Evolutionary conservation across 345 rosid species (phyloP).

Genomic region (Dimocarpus longan): DNA sequence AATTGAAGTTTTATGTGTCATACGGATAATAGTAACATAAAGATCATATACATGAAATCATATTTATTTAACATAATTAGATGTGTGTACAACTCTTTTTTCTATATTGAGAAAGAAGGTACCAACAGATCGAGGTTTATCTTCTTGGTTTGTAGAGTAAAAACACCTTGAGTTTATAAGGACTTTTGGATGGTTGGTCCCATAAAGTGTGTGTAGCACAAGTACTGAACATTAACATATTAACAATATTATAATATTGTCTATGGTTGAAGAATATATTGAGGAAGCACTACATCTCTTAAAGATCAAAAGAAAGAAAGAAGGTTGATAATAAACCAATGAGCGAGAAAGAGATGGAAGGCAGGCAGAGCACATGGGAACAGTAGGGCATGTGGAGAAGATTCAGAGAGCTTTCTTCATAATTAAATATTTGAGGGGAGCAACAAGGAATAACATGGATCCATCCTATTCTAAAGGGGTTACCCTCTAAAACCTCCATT

Average conservation of each 20-base stretch:
- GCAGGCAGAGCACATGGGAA: conserved; percentile 76
- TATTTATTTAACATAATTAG: not conserved
- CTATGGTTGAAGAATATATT: not conserved
- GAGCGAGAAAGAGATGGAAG: conserved; percentile 23
- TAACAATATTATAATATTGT: conserved; percentile 8
- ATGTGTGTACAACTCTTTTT: not conserved
- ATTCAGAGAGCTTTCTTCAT: conserved; percentile 50
- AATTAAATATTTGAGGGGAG: conserved; percentile 32
- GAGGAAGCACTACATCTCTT: not conserved
- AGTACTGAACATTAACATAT: conserved; percentile 6
- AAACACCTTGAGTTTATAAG: conserved; percentile 2
- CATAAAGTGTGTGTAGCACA: conserved; percentile 1
- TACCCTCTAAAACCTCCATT: conserved; percentile 39
- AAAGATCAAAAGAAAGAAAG: conserved; percentile 14
- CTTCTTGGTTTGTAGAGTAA: not conserved
- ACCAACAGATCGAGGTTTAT: not conserved
- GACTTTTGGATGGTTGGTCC: conserved; percentile 24
- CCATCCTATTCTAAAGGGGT: conserved; percentile 47
- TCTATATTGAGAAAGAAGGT: not conserved
- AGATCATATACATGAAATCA: too few relatives aligned
- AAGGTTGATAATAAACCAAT: not conserved
- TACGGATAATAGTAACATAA: not conserved
- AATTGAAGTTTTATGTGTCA: not conserved
- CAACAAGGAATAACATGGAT: conserved; percentile 56
- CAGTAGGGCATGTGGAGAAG: conserved; percentile 80